phyloP scores from a whole-genome alignment of 805 yeast species.

The Diddensiella transvaalensis region DNA sequence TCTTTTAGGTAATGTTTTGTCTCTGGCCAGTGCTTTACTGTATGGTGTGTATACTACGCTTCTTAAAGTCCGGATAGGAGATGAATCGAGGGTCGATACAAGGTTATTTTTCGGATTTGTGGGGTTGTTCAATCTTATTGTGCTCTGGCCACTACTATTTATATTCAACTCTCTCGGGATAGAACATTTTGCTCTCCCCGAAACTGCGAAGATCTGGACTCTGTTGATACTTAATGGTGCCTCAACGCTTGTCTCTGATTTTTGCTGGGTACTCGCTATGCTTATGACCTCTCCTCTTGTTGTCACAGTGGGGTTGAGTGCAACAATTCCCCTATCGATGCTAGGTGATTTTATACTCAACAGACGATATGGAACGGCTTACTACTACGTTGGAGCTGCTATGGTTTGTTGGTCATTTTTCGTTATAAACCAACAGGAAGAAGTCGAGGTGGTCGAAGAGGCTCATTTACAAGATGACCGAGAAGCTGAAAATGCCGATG shows the following conservation, averaged over 20 bases:
- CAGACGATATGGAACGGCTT: slow-evolving; percentile 53
- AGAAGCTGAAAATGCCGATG: not conserved
- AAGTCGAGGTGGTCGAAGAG: slow-evolving; percentile 43
- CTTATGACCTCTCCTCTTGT: slow-evolving; percentile 89
- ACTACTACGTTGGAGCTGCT: slow-evolving; percentile 75
- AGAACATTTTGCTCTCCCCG: slow-evolving; percentile 74
- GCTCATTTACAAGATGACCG: not conserved
- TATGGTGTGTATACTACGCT: slow-evolving; percentile 90
- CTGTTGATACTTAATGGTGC: slow-evolving; percentile 63
- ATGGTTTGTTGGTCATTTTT: slow-evolving; percentile 81
- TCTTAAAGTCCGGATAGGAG: slow-evolving; percentile 65
- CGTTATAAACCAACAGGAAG: slow-evolving; percentile 75
- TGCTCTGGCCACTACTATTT: slow-evolving; percentile 79
- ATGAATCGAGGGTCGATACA: slow-evolving; percentile 76
- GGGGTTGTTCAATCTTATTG: slow-evolving; percentile 71
- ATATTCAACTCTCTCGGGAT: slow-evolving; percentile 58
- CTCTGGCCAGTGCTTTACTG: slow-evolving; percentile 79
- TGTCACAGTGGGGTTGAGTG: slow-evolving; percentile 89
- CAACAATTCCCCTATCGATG: slow-evolving; percentile 94
- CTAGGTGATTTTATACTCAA: slow-evolving; percentile 79
- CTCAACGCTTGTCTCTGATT: slow-evolving; percentile 83
- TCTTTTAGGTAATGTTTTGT: slow-evolving; percentile 66
- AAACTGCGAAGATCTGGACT: slow-evolving; percentile 44
- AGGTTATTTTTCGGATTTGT: slow-evolving; percentile 92
- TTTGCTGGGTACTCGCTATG: slow-evolving; percentile 95